Base-by-base conservation (phyloP, 1,284 basidiomycete species). In the Melampsora americana region DNA sequence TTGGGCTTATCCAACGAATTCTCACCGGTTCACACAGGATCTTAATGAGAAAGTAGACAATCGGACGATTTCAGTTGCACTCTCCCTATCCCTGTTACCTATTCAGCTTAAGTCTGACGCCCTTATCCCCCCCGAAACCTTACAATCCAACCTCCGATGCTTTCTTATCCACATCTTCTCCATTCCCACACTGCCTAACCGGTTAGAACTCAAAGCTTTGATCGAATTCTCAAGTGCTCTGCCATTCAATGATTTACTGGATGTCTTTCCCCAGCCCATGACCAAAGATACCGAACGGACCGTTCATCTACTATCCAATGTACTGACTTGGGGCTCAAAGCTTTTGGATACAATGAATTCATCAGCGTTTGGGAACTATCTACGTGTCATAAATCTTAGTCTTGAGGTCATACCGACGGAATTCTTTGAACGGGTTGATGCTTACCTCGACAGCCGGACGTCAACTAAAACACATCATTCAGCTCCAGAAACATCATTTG, bases 281-380 rank as follows among this genome's bases (percentile, higher is more conserved):
- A 2, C 53, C 28, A 56, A 61, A 4, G 23, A 66, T 39, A 18
- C 56, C 39, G 65, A 66, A 28, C 28, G 39, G 14, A 59, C 28
- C 56, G 48, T 74, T 50, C 64, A 74, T 66, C 28, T 74, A 5
- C n/a, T 74, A 35, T 56, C 72, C 20, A 74, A 74, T n/a, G 50
- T 74, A 28, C 42, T 74, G 5, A 50, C 65, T 20, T 74, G 72
- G 72, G 72, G 72, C 26, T 74, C 72, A 30, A 74, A 74, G 42
- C 46, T 56, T 59, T 32, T 74, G 39, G 35, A 50, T 42, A 46
- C 30, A 14, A 42, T 74, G 64, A 32, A 59, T 11, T 50, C 64
- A 39, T 42, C n/a, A 39, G 64, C 48, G 6, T 67, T 74, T 30
- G 35, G 42, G 59, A 53, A 48, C 32, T 74, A 74, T 48, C 44